Conservation (phyloP, 768 basidiomycete species). For the Fibroporia radiculosa region DNA sequence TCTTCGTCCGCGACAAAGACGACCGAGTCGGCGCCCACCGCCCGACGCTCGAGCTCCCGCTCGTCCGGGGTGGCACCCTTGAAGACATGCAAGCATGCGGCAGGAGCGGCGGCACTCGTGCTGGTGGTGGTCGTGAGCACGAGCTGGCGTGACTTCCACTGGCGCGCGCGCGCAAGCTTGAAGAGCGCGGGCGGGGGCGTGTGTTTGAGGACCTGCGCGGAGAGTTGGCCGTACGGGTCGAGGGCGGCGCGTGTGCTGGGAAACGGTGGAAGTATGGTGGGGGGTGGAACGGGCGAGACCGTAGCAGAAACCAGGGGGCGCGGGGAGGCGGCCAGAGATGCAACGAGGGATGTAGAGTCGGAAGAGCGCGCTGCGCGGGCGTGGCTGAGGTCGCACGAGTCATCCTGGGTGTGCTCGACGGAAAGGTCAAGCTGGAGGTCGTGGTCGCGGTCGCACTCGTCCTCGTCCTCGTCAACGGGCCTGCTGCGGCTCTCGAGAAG, state of each 20-base stretch:
- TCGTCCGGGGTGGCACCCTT: slow-evolving; percentile 53
- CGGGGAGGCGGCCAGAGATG: slow-evolving; percentile 32
- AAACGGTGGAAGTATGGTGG: slow-evolving; percentile 35
- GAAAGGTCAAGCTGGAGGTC: too few species aligned
- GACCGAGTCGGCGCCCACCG: slow-evolving; percentile 70
- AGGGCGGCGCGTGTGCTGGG: slow-evolving; percentile 52
- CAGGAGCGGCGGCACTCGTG: slow-evolving; percentile 23
- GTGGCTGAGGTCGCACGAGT: slow-evolving; percentile 9
- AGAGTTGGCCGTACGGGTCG: slow-evolving; percentile 40
- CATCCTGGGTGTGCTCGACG: slow-evolving; percentile 22
- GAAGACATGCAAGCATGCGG: slow-evolving; percentile 64
- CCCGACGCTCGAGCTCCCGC: slow-evolving; percentile 64
- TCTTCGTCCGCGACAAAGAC: slow-evolving; percentile 59
- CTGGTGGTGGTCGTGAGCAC: slow-evolving; percentile 39
- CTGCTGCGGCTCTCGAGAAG: slow-evolving; percentile 26
- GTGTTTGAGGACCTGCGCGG: slow-evolving; percentile 53
- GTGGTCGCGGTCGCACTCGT: slow-evolving; percentile 35
- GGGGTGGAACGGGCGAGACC: slow-evolving; percentile 29
- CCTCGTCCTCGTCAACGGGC: slow-evolving; percentile 13
- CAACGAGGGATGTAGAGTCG: slow-evolving; percentile 7
- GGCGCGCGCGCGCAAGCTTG: slow-evolving; percentile 63
- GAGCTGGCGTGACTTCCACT: slow-evolving; percentile 63
- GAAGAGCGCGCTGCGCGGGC: slow-evolving; percentile 7
- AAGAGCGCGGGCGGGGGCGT: slow-evolving; percentile 59
- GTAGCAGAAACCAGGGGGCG: slow-evolving; percentile 55